phyloP scores from a whole-genome alignment of 495 filamentous ascomycete species.

The Xylaria grammica region DNA sequence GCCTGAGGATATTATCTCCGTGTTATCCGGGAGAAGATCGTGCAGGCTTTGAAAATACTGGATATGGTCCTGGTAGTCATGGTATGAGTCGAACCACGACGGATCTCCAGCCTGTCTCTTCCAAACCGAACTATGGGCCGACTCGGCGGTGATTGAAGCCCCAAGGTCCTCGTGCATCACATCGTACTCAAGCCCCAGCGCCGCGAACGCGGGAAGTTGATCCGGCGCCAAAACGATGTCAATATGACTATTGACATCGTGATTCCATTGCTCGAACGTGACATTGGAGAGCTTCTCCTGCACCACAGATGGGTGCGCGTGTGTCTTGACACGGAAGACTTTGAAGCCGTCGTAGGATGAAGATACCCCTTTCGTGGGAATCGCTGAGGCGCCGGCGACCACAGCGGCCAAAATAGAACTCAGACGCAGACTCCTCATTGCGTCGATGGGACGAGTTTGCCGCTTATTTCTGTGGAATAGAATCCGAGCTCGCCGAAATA shows the following conservation, averaged over 20 bases:
- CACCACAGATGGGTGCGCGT: conserved; percentile 27
- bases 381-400: conserved; percentile 5
- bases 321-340: conserved; percentile 42
- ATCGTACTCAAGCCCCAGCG: conserved; percentile 37
- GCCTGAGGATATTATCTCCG: conserved; percentile 51
- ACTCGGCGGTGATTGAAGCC: conserved; percentile 46
- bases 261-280: conserved; percentile 35
- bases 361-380: conserved; percentile 1
- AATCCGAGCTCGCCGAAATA: background rate
- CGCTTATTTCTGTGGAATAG: background rate
- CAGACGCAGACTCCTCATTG: conserved; percentile 2
- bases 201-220: conserved; percentile 40
- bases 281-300: conserved; percentile 37
- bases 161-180: conserved; percentile 53
- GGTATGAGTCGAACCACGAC: conserved; percentile 55
- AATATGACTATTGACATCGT: conserved; percentile 34
- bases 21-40: conserved; percentile 45
- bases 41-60: conserved; percentile 48
- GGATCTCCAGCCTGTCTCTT: conserved; percentile 28
- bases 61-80: conserved; percentile 51
- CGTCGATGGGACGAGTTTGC: background rate
- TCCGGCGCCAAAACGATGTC: conserved; percentile 47
- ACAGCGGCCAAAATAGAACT: conserved; percentile 3
- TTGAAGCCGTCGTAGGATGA: conserved; percentile 47
- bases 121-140: conserved; percentile 2